Evolutionary conservation across 208 protist genomes (phyloP), one percentile per base, ranked within the genome.

Genomic region (Lotmaria passim): DNA sequence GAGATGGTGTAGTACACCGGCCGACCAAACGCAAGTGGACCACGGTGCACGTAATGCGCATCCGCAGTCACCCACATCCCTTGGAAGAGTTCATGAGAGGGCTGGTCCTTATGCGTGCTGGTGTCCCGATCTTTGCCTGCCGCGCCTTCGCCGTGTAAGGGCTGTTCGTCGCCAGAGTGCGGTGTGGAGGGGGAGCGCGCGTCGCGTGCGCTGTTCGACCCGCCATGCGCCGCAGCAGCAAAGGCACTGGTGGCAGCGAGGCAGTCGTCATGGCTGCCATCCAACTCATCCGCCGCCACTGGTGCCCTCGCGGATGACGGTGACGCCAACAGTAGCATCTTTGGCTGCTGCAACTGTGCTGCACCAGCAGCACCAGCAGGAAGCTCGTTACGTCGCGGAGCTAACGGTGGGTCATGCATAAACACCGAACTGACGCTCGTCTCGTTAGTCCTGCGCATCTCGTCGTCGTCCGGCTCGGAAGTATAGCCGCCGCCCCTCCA

Each of bases 31-130:
- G 60, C 64, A 21, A 83, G 85, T 19, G 79, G 85, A 3, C 78
- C 76, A 41, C 79, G 61, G 39, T 73, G 64, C 64, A 83, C 47
- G 70, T 73, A 74, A 50, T 80, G 48, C 2, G 60, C 50, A 26
- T 85, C 82, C 0, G 78, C 75, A 11, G 82, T 70, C 39, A 93
- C 84, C 88, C 88, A 93, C 85, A 93, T 89, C 7, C 85, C 88
- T 36, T 85, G 78, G 57, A 93, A 93, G n/a, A 93, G 78, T 46
- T 81, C 82, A 23, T 82, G 81, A 47, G 58, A 51, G 3, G 58
- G 30, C 11, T 52, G 3, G 14, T 21, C 15, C 19, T 17, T 17
- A 28, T 17, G 1, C 23, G n/a, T 47, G 55, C 15, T 21, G 38
- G 28, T 26, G 55, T 31, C 14, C 21, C n/a, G 6, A 12, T 4